Conservation (phyloP, 2,329 filamentous ascomycete genomes). For the Penicillium crustosum region DNA sequence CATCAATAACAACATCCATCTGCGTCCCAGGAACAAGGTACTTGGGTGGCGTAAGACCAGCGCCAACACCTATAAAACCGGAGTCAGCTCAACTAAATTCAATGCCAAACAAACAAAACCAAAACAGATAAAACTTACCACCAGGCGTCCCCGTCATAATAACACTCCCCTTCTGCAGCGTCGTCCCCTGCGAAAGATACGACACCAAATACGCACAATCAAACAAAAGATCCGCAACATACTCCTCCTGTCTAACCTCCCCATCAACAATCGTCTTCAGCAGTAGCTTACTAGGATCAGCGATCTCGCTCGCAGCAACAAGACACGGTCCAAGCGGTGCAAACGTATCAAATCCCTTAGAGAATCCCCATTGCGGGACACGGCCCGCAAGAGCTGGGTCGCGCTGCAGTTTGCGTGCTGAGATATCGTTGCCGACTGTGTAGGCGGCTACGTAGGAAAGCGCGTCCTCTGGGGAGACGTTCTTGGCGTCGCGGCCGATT, state of each 20-base stretch:
- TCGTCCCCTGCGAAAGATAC: slow-evolving; percentile 38
- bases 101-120: neutral
- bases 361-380: slow-evolving; percentile 58
- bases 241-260: slow-evolving; percentile 47
- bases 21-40: slow-evolving; percentile 43
- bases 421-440: slow-evolving; percentile 57
- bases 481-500: slow-evolving; percentile 53
- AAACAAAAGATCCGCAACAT: slow-evolving; percentile 49
- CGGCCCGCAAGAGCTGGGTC: slow-evolving; percentile 51
- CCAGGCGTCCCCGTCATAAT: slow-evolving; percentile 54
- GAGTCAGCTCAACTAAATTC: neutral
- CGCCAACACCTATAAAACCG: slow-evolving; percentile 36
- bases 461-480: slow-evolving; percentile 49
- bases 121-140: slow-evolving; percentile 22
- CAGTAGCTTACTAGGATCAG: slow-evolving; percentile 45
- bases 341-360: slow-evolving; percentile 58
- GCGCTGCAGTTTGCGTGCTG: slow-evolving; percentile 53
- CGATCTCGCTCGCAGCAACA: slow-evolving; percentile 45
- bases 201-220: slow-evolving; percentile 38
- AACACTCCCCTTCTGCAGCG: slow-evolving; percentile 50
- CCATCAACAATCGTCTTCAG: slow-evolving; percentile 52
- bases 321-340: slow-evolving; percentile 55
- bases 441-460: slow-evolving; percentile 56
- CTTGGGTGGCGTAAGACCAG: slow-evolving; percentile 44
- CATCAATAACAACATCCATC: slow-evolving; percentile 43